Evolutionary conservation across 2,329 filamentous ascomycete genomes (phyloP), one percentile per base, ranked within the genome.

Genomic region (Arachnopeziza araneosa): DNA sequence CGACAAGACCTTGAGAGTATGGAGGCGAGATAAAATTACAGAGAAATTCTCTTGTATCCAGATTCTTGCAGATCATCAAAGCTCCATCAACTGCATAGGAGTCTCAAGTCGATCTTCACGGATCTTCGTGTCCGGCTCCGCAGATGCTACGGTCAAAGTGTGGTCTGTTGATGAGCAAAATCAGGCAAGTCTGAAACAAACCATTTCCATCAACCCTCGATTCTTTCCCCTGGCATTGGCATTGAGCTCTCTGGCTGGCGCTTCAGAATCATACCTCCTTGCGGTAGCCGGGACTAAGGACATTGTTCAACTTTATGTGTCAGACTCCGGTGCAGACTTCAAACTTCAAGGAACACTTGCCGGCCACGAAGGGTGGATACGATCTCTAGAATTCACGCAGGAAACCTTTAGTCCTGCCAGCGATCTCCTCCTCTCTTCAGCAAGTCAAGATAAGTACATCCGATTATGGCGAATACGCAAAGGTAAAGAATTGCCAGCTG

Each of bases 371-470:
- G 93, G 90, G 59, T 99, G 95, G 95, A 86, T 99, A 53, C 83
- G 93, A 54, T 93, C 91, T 17, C 79, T 99, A 14, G 87, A 87
- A 64, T 95, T 99, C 66, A 83, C 84, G 1, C 78, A 78, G 61
- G 90, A 95, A 70, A 81, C 75, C 17, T 71, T 77, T 1, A 75
- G 76, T 23, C 66, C 75, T 0, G 74, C 77, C 0, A 83, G 83
- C 56, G 93, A 97, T 71, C 72, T 96, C 3, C 76, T 98, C 23
- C 81, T 99, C 22, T 91, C 93, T 0, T 98, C 93, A 12, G 93
- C 93, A 23, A 98, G 93, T 72, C 95, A 99, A 74, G 95, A 99
- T 75, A 97, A 96, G 76, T 99, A 98, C 70, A 88, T 98, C 61
- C 89, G 95, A 50, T 82, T 99, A 44, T 99, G 95, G 95, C 85